Evolutionary conservation across 352 stramenopile species (phyloP), one percentile per base, ranked within the genome.

Genomic region (Pythium insidiosum): DNA sequence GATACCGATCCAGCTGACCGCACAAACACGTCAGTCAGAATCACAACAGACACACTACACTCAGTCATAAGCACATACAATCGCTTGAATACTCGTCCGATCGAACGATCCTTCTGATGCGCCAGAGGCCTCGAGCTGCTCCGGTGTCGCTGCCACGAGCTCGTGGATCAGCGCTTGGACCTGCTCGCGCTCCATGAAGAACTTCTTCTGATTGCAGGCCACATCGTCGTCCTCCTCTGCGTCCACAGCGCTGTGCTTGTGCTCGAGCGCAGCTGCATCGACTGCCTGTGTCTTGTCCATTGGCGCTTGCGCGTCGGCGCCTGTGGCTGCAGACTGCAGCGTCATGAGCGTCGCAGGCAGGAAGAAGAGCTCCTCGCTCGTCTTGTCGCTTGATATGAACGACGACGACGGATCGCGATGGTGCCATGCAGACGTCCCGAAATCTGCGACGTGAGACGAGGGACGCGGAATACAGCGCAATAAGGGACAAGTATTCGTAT

Each of bases 1-100:
- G 68, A 72, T 86, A 96, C 67, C 83, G 93, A 67, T 78, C 89
- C 38, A 91, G 42, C 78, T 89, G 18, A n/a, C 12, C 50, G 29
- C 5, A 45, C 19, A 26, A 20, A 49, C 18, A 44, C 28, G 39
- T 21, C 25, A 34, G 18, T 35, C 35, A 18, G 10, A 13, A 11
- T 29, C 15, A 19, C 6, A 19, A n/a, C 34, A 21, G 34, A 11
- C 20, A n/a, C n/a, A n/a, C 35, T 20, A 24, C 15, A 34, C 1
- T 28, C 23, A 48, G 15, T 37, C 31, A 11, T 36, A 12, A 47
- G 33, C 30, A 24, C 1, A 36, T 18, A 34, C 34, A 18, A 25
- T 5, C 4, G 23, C 18, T 23, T n/a, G 11, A 36, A 43, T 10
- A 19, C 13, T 19, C 10, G 10, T 21, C 29, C 1, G 3, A 30